Conservation (phyloP, 345 rosid genomes). For the Gossypium bickii region DNA sequence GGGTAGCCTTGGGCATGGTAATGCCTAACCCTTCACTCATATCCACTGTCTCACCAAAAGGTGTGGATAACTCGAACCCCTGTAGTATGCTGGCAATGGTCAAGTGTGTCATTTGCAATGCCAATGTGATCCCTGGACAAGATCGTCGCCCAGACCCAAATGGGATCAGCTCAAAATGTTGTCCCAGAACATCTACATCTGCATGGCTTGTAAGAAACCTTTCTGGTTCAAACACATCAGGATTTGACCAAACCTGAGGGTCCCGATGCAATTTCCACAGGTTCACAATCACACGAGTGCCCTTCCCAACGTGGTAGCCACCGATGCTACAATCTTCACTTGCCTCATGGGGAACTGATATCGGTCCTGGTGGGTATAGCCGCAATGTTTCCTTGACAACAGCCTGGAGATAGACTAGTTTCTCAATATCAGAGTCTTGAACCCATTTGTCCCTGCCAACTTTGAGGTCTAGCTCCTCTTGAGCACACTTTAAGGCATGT, state of each 20-base stretch:
- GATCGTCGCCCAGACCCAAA: slow-evolving; percentile 32
- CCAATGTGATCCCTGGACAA: slow-evolving; percentile 29
- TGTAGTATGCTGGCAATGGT: slow-evolving; percentile 19
- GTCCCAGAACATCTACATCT: slow-evolving; percentile 22
- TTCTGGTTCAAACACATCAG: slow-evolving; percentile 23
- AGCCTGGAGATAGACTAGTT: slow-evolving; percentile 23
- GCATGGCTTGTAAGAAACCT: slow-evolving; percentile 24
- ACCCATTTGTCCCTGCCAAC: slow-evolving; percentile 25
- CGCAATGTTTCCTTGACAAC: slow-evolving; percentile 22
- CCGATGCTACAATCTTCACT: slow-evolving; percentile 24
- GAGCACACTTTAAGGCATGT: slow-evolving; percentile 21
- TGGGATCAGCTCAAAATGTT: slow-evolving; percentile 27
- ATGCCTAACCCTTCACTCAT: slow-evolving; percentile 28
- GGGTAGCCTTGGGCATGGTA: slow-evolving; percentile 26
- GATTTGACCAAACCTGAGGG: slow-evolving; percentile 33
- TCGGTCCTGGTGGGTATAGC: slow-evolving; percentile 30
- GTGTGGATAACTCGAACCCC: slow-evolving; percentile 21
- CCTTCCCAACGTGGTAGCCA: slow-evolving; percentile 28
- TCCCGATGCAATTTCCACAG: slow-evolving; percentile 41
- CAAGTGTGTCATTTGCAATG: slow-evolving; percentile 25
- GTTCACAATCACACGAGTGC: slow-evolving; percentile 31
- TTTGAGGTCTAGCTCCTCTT: slow-evolving; percentile 31
- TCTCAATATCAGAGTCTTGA: slow-evolving; percentile 25
- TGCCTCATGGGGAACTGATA: slow-evolving; percentile 37
- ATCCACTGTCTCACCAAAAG: slow-evolving; percentile 17